Base-by-base conservation (phyloP, 345 rosid genomes). In the Moricandia arvensis region DNA sequence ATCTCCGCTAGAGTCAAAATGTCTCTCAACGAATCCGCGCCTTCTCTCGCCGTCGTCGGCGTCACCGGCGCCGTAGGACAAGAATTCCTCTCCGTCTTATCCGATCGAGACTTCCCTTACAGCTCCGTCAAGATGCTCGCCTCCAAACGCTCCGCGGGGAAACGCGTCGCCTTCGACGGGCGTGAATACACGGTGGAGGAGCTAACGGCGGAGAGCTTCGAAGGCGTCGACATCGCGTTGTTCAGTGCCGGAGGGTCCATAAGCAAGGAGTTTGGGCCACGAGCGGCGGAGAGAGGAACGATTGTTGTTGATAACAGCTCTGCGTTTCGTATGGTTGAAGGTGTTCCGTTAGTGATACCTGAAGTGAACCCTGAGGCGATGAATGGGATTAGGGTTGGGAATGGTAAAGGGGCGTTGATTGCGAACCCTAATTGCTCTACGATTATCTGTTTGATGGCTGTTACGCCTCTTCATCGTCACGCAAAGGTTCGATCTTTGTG, bases 351-450 rank as follows among this genome's bases (percentile, higher is more conserved):
- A 59, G 98, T 92, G 75, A 92, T 95, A 64, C 98, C 99, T 7
- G 98, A 95, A 75, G 99, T 95, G 79, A 95, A 95, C 78, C 97
- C 97, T 1, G 94, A 95, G 75, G 98, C 97, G 7, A 84, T 92
- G 90, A 62, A 61, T 31, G 99, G 93, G 76, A 85, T 90, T 51
- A 92, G 82, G 74, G 83, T 80, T 51, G 90, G 92, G 5, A 83
- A 1, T 41, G 90, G 91, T 6, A 90, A 89, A 75, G 97, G 99
- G 16, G 93, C 93, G 1, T 84, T 95, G 84, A 89, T 92, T 75
- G 99, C 99, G 0, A 95, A 92, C 55, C 99, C 98, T 0, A 95
- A 95, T 76, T 95, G 99, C 77, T 95, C 98, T n/a, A 95, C 99
- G 4, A 95, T 95, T 72, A 95, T 95, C 47, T 95, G 98, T 78